phyloP scores from a whole-genome alignment of 2,329 filamentous ascomycete species.

The Ophiocordyceps australis region DNA sequence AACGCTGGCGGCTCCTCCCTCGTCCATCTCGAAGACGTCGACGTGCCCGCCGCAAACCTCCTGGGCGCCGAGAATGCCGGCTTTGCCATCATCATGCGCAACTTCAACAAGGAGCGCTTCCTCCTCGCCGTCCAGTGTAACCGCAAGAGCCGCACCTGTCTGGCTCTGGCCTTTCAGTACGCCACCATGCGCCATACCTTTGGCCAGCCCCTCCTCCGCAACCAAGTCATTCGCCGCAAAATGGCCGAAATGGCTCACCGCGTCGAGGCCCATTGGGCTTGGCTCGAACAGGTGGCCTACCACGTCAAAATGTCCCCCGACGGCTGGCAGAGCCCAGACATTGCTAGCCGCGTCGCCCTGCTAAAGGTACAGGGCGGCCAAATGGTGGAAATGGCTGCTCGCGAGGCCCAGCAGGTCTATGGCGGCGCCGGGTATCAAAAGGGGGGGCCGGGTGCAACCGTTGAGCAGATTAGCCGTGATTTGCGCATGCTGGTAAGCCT shows the following conservation, averaged over 20 bases:
- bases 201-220: conserved; percentile 35
- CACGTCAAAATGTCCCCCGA: conserved; percentile 19
- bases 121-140: conserved; percentile 37
- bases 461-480: conserved; percentile 35
- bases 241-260: conserved; percentile 38
- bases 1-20: conserved; percentile 42
- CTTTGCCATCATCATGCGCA: conserved; percentile 35
- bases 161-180: conserved; percentile 31
- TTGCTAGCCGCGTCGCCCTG: conserved; percentile 13
- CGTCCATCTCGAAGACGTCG: conserved; percentile 35
- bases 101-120: conserved; percentile 42
- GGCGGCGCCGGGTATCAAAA: conserved; percentile 33
- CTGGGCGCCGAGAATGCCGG: conserved; percentile 34
- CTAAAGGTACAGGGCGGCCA: conserved; percentile 29
- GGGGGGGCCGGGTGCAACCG: conserved; percentile 23
- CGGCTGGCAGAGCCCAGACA: conserved; percentile 12
- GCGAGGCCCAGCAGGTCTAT: conserved; percentile 35
- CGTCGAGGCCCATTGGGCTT: conserved; percentile 43
- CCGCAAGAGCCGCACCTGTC: conserved; percentile 35
- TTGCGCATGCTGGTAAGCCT: conserved; percentile 14
- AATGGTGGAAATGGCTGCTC: conserved; percentile 27
- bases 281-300: conserved; percentile 41
- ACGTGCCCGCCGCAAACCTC: conserved; percentile 21
- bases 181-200: conserved; percentile 36
- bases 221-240: conserved; percentile 41